A percentile compares a stretch with the other conserved stretches of the same genome.
Conservation (phyloP, 2,329 filamentous ascomycete species). For the Fusarium dlaminii region DNA sequence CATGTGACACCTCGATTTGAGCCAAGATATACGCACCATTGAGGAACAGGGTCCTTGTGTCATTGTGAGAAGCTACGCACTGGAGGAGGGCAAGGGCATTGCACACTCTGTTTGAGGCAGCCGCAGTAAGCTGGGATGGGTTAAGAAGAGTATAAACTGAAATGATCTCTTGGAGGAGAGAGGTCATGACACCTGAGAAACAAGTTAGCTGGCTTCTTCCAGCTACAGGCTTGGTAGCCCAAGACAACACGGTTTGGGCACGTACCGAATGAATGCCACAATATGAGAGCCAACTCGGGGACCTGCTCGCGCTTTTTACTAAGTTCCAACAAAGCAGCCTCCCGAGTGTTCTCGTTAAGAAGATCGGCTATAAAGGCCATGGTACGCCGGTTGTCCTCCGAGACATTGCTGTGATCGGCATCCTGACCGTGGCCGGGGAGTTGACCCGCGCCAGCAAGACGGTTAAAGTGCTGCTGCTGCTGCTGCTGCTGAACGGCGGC, state of each 20-base stretch:
- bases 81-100: conserved; percentile 95
- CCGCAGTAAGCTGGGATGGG: conserved; percentile 94
- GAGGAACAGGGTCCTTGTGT: conserved; percentile 91
- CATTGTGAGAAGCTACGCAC: conserved; percentile 96
- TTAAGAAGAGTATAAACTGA: conserved; percentile 97
- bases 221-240: background rate
- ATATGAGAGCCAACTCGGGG: conserved; percentile 91
- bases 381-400: conserved; percentile 92
- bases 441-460: conserved; percentile 65
- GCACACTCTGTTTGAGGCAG: conserved; percentile 97
- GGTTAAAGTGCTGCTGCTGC: conserved; percentile 74
- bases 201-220: conserved; percentile 28
- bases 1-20: background rate
- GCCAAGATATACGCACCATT: conserved; percentile 71
- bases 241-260: conserved; percentile 28
- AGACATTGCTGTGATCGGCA: conserved; percentile 72
- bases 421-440: conserved; percentile 63
- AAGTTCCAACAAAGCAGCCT: conserved; percentile 90
- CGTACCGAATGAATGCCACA: conserved; percentile 98
- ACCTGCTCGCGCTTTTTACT: conserved; percentile 99
- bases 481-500: conserved; percentile 63
- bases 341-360: conserved; percentile 85
- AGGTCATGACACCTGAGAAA: conserved; percentile 90
- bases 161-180: conserved; percentile 96
- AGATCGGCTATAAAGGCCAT: conserved; percentile 92